Conservation (phyloP, 331 rosid genomes). For the Dryas integrifolia region DNA sequence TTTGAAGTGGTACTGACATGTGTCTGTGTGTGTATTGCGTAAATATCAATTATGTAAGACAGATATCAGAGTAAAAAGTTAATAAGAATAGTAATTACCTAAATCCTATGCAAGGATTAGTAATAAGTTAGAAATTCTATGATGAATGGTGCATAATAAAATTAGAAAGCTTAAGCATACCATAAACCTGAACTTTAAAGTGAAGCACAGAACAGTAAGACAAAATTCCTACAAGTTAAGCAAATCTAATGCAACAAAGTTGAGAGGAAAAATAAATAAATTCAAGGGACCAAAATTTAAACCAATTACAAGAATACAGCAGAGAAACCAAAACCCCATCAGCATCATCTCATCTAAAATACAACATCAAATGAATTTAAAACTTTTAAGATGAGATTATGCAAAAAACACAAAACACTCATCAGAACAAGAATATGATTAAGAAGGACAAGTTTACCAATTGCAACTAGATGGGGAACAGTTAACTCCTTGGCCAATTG, state of each 20-base stretch:
- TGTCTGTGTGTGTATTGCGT: background rate
- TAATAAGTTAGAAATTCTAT: background rate
- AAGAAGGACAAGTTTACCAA: slow-evolving; percentile 45
- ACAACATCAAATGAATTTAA: too few relatives aligned
- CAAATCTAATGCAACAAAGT: too few relatives aligned
- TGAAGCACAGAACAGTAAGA: background rate
- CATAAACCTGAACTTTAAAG: slow-evolving; percentile 7
- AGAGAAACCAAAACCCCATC: background rate
- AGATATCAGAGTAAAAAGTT: background rate
- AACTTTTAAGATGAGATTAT: background rate
- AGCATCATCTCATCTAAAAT: too few relatives aligned
- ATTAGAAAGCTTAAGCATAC: background rate
- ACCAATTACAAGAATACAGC: background rate
- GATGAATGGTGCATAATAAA: background rate
- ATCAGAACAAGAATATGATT: background rate
- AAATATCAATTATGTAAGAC: background rate
- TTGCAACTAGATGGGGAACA: slow-evolving; percentile 64
- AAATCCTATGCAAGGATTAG: background rate
- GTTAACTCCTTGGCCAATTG: slow-evolving; percentile 81
- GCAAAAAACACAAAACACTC: background rate
- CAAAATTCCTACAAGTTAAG: background rate
- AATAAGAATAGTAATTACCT: background rate
- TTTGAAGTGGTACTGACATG: background rate
- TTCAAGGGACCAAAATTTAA: background rate
- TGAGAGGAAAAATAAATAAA: background rate